These are phyloP conservation scores for Gossypium gossypioides DNA, from an alignment of 441 rosid species.

Conservation along the genomic window DNA sequence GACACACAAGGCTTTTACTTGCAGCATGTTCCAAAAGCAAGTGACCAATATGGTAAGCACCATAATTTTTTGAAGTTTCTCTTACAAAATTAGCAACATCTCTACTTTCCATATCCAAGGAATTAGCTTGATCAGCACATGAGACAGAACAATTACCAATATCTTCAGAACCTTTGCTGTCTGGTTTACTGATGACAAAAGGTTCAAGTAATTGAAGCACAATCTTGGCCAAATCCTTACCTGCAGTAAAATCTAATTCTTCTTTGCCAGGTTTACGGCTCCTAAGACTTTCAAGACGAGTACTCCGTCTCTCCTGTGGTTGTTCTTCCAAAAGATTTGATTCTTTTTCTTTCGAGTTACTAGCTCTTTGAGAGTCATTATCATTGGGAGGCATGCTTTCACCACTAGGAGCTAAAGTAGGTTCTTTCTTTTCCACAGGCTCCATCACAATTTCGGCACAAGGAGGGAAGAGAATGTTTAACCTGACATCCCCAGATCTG, in stretches of 20 bases:
- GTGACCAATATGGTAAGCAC: conserved; percentile 87
- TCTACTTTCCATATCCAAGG: conserved; percentile 38
- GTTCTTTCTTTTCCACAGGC: conserved; percentile 35
- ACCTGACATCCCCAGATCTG: conserved; percentile 70
- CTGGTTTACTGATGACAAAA: conserved; percentile 36
- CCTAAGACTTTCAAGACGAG: conserved; percentile 90
- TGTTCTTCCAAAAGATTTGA: conserved; percentile 53
- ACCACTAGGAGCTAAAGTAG: conserved; percentile 23
- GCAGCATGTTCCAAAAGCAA: conserved; percentile 74
- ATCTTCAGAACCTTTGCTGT: conserved; percentile 28
- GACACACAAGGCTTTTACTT: conserved; percentile 31
- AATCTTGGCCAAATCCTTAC: conserved; percentile 55
- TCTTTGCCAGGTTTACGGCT: conserved; percentile 95
- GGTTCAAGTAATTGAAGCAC: conserved; percentile 70
- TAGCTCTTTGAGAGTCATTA: conserved; percentile 38
- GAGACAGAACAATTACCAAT: conserved; percentile 28
- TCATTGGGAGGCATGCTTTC: conserved; percentile 39
- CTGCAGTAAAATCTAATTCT: conserved; percentile 51
- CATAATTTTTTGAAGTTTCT: conserved; percentile 64
- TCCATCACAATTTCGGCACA: conserved; percentile 33
- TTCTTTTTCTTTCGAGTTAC: conserved; percentile 43
- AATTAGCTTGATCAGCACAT: conserved; percentile 29
- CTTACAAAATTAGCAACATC: conserved; percentile 48
- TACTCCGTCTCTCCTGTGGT: conserved; percentile 92
- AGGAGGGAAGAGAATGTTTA: conserved; percentile 42